These are phyloP conservation scores for Epichloe baconii DNA, from an alignment of 2,329 filamentous ascomycete species.

Conservation along the genomic window DNA sequence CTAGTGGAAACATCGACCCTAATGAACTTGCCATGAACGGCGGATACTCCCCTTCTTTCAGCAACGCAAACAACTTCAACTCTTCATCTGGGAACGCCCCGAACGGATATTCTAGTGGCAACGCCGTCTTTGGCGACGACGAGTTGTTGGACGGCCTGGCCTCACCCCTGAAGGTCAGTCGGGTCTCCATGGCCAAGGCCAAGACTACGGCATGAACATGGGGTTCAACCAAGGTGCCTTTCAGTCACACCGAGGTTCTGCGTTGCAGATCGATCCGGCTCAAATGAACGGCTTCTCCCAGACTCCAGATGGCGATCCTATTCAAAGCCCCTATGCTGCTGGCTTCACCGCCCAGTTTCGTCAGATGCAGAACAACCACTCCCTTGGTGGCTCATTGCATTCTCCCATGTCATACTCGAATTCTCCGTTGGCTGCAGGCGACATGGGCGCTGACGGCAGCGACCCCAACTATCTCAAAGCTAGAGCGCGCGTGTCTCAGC, in stretches of 20 bases:
- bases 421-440: conserved; percentile 28
- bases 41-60: conserved; percentile 47
- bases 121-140: conserved; percentile 73
- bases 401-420: conserved; percentile 27
- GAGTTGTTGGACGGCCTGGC: conserved; percentile 68
- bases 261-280: conserved; percentile 50
- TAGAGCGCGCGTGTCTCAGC: conserved; percentile 47
- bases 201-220: conserved; percentile 48
- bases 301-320: conserved; percentile 82
- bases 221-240: conserved; percentile 42
- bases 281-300: conserved; percentile 76
- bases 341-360: conserved; percentile 73
- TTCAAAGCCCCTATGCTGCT: conserved; percentile 78
- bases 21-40: conserved; percentile 65
- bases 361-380: conserved; percentile 47
- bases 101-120: conserved; percentile 63
- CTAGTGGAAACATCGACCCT: conserved; percentile 59
- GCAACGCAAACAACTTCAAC: conserved; percentile 38
- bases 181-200: conserved; percentile 37
- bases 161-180: conserved; percentile 38
- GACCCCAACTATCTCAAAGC: conserved; percentile 48
- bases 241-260: conserved; percentile 38
- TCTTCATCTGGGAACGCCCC: conserved; percentile 44
- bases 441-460: conserved; percentile 34
- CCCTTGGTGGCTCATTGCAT: conserved; percentile 38